Base-by-base conservation (phyloP, 1,139 yeast genomes). In the Debaryomycetaceae sp. region DNA sequence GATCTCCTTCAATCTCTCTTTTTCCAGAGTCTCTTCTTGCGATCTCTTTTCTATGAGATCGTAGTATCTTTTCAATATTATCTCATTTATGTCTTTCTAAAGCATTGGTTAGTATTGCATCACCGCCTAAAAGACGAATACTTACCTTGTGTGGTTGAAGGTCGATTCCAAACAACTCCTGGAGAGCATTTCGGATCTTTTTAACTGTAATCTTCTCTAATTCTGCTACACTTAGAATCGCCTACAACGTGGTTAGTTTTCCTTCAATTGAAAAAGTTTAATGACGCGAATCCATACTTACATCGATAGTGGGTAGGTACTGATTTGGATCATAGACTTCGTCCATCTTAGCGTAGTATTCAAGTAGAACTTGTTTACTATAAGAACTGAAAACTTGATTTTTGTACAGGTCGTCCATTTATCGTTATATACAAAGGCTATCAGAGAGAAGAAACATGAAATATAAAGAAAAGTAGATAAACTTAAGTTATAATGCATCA, bases 141-240 rank as follows among this genome's bases (percentile, higher is more conserved):
- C 75, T 47, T 70, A 70, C 76, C 55, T 72, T 84, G 48, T 75
- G 70, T 2, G 70, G 63, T 35, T 68, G 69, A 45, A 87, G 69
- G 51, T 85, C 82, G 1, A 76, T 69, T 4, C 77, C 78, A 56
- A 83, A 85, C 34, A 87, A 68, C 49, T 80, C 87, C 57, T 83
- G 89, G 24, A 87, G 59, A 1, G 91, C 91, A 50, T 76, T 72
- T 49, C 95, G 70, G 37, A 87, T 81, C 57, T 80, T 76, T 59
- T 85, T 86, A 9, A 87, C 90, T 1, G 91, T 81, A 20, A 87
- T 80, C 52, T 80, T 75, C 49, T 84, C 85, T 36, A 86, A 72
- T 53, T 87, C 85, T 1, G 93, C 82, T n/a, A 81, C 91, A 47
- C 83, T 71, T 35, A 87, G 65, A 17, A 87, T 85, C 1, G 95